Conservation (phyloP, 805 yeast species). For the Kodamaea hsintzibuensis region DNA sequence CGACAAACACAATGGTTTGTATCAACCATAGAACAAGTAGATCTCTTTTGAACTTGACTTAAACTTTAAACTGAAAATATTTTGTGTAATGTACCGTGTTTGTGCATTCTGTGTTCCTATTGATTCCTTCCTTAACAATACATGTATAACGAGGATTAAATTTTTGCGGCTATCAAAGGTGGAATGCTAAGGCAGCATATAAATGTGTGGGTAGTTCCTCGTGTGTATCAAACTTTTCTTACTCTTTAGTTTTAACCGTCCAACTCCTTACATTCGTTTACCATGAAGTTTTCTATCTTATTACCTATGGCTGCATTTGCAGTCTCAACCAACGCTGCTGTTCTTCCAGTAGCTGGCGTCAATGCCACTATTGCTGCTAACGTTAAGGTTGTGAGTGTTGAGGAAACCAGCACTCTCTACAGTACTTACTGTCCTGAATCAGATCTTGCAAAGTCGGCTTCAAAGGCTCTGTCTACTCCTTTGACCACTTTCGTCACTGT, state of each 20-base stretch:
- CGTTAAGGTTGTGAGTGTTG: slow-evolving; percentile 9
- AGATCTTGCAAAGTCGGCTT: slow-evolving; percentile 17
- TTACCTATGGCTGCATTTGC: slow-evolving; percentile 12
- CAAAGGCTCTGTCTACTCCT: slow-evolving; percentile 1
- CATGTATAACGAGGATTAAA: neutral
- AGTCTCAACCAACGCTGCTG: slow-evolving; percentile 15
- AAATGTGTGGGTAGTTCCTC: slow-evolving; percentile 6
- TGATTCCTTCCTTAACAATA: neutral
- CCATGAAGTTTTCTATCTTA: slow-evolving; percentile 11
- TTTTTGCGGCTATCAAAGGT: neutral
- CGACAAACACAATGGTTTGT: neutral
- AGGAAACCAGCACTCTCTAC: slow-evolving; percentile 12
- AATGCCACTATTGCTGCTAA: slow-evolving; percentile 13
- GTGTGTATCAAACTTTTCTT: neutral
- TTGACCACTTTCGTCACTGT: slow-evolving; percentile 18
- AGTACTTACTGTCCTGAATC: slow-evolving; percentile 24
- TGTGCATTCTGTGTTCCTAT: neutral
- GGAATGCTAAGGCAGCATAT: slow-evolving; percentile 1
- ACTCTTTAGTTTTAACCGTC: slow-evolving; percentile 10
- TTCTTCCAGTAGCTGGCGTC: slow-evolving; percentile 15
- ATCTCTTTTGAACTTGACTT: neutral
- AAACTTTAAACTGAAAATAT: neutral
- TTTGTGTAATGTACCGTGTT: neutral
- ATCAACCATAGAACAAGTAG: neutral
- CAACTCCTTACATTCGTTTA: slow-evolving; percentile 18